Base-by-base conservation (phyloP, 2,329 filamentous ascomycete species). In the Fusarium sp. region DNA sequence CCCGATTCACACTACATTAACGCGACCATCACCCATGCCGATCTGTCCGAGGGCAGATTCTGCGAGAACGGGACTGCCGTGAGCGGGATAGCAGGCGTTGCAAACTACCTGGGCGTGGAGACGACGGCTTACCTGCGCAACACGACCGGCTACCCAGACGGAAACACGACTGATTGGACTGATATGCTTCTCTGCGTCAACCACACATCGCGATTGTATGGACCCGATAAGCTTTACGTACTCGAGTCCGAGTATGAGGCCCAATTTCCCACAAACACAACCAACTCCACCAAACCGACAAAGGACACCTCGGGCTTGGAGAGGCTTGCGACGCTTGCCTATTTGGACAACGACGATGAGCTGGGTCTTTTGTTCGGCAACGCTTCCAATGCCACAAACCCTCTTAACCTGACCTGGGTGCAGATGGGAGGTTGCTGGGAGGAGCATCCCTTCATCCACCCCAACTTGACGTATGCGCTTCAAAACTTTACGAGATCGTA, bases 381-480 rank as follows among this genome's bases (percentile, higher is more conserved):
- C n/a, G 50, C 41, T 3, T 37, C 52, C 9, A 70, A 71, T n/a
- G 45, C 53, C 45, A 76, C 76, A 19, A 75, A 74, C 54, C 50
- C 73, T 1, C 50, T 66, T 21, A 70, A 71, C 52, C 55, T 73
- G 19, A 67, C 63, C 11, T 76, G 73, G 72, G 66, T 76, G 11
- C 71, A 76, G 63, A 67, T 77, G n/a, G 76, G 76, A 19, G 76
- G 76, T 9, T 74, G 73, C 1, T 78, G 75, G 75, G 76, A 78
- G 42, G 76, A 78, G 50, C 76, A 78, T 39, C 76, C 76, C 6
- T 64, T 75, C 32, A 76, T 77, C 37, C 73, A 77, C 51, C 70
- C 72, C 43, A 76, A 77, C 61, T 65, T 76, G 36, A 75, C 71
- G 3, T 73, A 76, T 37, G 76, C 76, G 1, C 57, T 77, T 25